Conservation (phyloP, 768 basidiomycete species). For the Gymnopilus dilepis region DNA sequence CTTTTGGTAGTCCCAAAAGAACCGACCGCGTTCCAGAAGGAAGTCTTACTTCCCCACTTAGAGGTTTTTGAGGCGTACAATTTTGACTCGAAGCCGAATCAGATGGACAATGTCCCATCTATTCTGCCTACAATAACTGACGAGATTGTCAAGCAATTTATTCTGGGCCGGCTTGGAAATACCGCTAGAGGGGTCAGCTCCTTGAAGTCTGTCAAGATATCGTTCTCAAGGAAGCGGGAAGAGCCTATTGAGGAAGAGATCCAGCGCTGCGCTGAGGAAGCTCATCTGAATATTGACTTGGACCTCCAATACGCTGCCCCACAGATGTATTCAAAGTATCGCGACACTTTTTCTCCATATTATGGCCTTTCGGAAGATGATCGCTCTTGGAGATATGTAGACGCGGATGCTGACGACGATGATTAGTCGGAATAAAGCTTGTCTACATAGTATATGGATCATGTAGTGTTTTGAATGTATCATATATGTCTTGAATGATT, state of each 20-base stretch:
- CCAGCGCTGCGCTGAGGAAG: background rate
- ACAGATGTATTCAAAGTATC: background rate
- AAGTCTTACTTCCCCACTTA: background rate
- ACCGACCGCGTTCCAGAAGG: background rate
- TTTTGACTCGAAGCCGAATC: background rate
- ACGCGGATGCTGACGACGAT: background rate
- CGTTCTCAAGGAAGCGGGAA: background rate
- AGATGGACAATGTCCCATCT: background rate
- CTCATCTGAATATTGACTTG: background rate
- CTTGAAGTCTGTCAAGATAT: background rate
- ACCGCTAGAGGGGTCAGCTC: background rate
- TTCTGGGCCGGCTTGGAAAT: background rate
- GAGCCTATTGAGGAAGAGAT: background rate
- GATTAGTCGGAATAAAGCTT: background rate
- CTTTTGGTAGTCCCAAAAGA: background rate
- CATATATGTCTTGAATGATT: no score
- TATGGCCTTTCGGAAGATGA: constrained; percentile 1
- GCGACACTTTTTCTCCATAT: constrained; percentile 1
- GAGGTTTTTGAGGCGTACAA: background rate
- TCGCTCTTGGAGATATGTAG: constrained; percentile 1
- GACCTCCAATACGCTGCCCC: background rate
- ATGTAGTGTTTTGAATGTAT: no score
- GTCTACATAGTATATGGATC: no score
- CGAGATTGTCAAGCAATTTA: background rate
- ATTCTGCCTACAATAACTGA: background rate